Evolutionary conservation across 192 early-diverging fungal species (phyloP), one percentile per base, ranked within the genome.

Genomic region (Rhizophagus sp.): DNA sequence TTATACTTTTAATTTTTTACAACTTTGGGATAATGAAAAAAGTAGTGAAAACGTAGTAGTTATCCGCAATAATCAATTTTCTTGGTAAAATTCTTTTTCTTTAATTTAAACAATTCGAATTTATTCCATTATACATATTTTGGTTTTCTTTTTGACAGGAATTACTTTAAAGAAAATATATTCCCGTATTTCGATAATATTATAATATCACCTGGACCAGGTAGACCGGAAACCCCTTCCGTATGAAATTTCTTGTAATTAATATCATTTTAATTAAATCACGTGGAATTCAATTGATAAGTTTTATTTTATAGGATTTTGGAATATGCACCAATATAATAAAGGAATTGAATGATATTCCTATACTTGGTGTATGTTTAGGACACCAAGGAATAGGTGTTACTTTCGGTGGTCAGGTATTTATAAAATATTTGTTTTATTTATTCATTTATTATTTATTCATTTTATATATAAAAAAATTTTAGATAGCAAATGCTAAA

Each of bases 1-100:
- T 17, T 99, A 99, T 82, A 99, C 97, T 2, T 95, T 96, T 85
- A 99, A 99, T 83, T 87, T 99, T n/a, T 82, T 94, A 69, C 95
- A 96, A 81, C 86, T 96, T 33, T 90, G 89, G 63, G 73, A 80
- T 11, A 61, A 1, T 50, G 65, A 78, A 67, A 30, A 68, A 49
- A 49, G 33, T 41, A 10, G 9, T n/a, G 36, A 71, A 52, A 83
- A 90, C 39, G 90, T 96, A 0, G 86, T 97, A 7, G 94, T 98
- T 36, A 95, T 99, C 79, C 88, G 95, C 44, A 98, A 99, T 85
- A 91, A 99, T 88, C 96, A 98, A 84, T 94, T 95, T 81, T 57
- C 87, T 39, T 99, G 97, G 97, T 91, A 76, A 39, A 75, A 49
- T 10, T 64, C 84, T 4, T 25, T 75, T 13, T 15, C 11, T 22